Evolutionary conservation across 2,329 filamentous ascomycete genomes (phyloP).

Genomic region (Sporothrix brunneoviolacea): DNA sequence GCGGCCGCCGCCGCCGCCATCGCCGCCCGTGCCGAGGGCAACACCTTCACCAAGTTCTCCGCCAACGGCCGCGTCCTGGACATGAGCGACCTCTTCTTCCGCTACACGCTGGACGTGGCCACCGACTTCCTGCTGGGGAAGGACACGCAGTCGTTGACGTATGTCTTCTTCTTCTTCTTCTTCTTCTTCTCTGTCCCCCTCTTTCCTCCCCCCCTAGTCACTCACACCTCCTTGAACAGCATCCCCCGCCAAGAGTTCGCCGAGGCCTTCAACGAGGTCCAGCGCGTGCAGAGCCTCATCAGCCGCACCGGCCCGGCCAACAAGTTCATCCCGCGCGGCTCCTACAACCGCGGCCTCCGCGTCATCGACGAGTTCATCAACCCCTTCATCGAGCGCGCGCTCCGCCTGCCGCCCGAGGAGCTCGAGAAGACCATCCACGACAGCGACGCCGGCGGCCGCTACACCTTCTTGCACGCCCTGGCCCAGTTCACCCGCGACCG

Average conservation of each 20-base stretch:
- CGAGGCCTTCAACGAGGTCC: conserved; percentile 74
- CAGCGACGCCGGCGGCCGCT: conserved; percentile 38
- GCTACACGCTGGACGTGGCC: conserved; percentile 76
- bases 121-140: conserved; percentile 82
- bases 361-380: conserved; percentile 71
- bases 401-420: conserved; percentile 63
- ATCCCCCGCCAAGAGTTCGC: conserved; percentile 63
- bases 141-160: conserved; percentile 59
- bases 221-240: conserved; percentile 24
- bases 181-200: not conserved
- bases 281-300: conserved; percentile 64
- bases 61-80: conserved; percentile 60
- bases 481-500: conserved; percentile 70
- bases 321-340: conserved; percentile 53
- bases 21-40: conserved; percentile 51
- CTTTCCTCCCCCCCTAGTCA: not conserved
- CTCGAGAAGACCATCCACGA: conserved; percentile 68
- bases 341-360: conserved; percentile 58
- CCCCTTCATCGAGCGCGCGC: conserved; percentile 67
- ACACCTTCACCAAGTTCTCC: conserved; percentile 50
- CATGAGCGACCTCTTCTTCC: conserved; percentile 71
- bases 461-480: conserved; percentile 83
- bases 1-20: conserved; percentile 51
- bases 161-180: conserved; percentile 17
- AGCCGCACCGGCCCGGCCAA: conserved; percentile 59